Base-by-base conservation (phyloP, 345 rosid species). In the Boechera stricta region DNA sequence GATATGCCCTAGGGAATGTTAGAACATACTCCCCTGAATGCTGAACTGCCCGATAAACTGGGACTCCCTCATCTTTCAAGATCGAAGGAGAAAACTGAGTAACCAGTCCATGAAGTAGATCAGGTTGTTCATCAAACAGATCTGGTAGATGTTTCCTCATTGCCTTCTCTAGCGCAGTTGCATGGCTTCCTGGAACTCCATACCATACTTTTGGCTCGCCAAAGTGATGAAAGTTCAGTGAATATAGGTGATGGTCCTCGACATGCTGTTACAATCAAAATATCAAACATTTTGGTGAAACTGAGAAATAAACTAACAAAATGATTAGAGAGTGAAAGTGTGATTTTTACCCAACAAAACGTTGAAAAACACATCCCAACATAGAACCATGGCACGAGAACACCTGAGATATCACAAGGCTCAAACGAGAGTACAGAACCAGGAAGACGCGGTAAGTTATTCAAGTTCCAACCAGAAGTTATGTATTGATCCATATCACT, bases 1-100 rank as follows among this genome's bases (percentile, higher is more conserved):
- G 98, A 76, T 94, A 94, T 26, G 97, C 98, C 67, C 97, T 89
- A 31, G 98, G 97, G 73, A 94, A 94, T 57, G 98, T 94, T n/a
- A 94, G 78, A 56, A 94, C 89, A 65, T 82, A 94, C 79, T 94
- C 97, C 67, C 98, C 96, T 49, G 92, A 47, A 54, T 65, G 79
- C 77, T 94, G 98, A 59, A 87, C 86, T 38, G 81, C 82, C 7
- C 88, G 86, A 72, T 86, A 89, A n/a, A 89, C 95, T 26, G 93
- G 91, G 38, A 94, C 90, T 7, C 88, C 92, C 79, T 92, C 97
- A 0, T 73, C 74, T 76, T 85, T 88, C 32, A 94, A 81, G 75
- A 86, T 80, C 1, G 96, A 83, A 45, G 98, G 98, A 69, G 98
- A 92, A 33, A 92, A 79, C 57, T 92, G 98, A 59, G 98, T 94